Evolutionary conservation across 306 rosid species (phyloP).

Genomic region (Sophora flavescens): DNA sequence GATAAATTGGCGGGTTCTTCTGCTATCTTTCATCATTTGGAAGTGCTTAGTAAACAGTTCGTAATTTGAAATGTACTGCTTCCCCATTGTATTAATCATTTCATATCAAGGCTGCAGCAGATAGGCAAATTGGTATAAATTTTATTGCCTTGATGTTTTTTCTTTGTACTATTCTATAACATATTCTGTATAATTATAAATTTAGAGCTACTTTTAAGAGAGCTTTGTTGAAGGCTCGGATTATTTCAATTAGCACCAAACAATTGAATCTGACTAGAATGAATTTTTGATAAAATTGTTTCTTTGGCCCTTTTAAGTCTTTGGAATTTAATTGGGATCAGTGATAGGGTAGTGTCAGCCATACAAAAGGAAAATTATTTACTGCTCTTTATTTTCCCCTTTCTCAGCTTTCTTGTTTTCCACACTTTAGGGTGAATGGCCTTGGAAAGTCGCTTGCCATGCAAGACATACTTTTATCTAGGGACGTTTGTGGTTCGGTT

Average conservation of each 20-base stretch:
- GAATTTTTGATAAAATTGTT: constrained; percentile 1
- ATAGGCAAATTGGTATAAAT: constrained; percentile 59
- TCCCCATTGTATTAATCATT: constrained; percentile 56
- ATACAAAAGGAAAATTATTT: too few relatives aligned
- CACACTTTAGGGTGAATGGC: too few relatives aligned
- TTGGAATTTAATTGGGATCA: not conserved
- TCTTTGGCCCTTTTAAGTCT: not conserved
- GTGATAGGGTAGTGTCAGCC: too few relatives aligned
- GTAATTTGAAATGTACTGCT: constrained; percentile 45
- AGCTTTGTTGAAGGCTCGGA: constrained; percentile 37
- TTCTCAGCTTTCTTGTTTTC: too few relatives aligned
- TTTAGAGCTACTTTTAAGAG: constrained; percentile 51
- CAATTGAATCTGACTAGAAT: constrained; percentile 16
- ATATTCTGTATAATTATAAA: constrained; percentile 55
- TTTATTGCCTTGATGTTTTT: constrained; percentile 52
- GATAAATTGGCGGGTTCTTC: constrained; percentile 41
- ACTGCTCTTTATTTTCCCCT: too few relatives aligned
- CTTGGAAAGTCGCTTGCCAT: too few relatives aligned
- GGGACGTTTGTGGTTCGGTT: too few relatives aligned
- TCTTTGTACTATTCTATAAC: constrained; percentile 52
- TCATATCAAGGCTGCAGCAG: constrained; percentile 54
- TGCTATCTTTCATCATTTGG: constrained; percentile 38
- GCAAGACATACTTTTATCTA: too few relatives aligned
- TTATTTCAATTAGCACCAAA: constrained; percentile 28
- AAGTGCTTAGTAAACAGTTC: constrained; percentile 52